Evolutionary conservation across 2,329 filamentous ascomycete genomes (phyloP).

Genomic region (Stemphylium beticola): DNA sequence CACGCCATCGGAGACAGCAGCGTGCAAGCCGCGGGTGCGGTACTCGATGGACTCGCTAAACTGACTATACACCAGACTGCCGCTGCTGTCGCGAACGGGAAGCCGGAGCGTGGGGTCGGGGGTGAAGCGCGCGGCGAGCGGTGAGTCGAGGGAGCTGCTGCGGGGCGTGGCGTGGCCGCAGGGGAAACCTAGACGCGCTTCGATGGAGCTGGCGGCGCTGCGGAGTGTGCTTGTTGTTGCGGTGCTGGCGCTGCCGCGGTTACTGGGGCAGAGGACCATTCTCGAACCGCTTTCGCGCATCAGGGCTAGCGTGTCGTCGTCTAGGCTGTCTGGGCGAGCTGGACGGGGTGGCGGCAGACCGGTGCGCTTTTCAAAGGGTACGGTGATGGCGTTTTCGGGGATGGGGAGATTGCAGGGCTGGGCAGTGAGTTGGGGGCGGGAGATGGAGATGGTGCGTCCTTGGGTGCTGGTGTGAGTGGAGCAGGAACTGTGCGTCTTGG

Average conservation of each 20-base stretch:
- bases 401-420: constrained; percentile 8
- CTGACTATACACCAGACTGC: constrained; percentile 11
- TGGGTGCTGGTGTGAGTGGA: constrained; percentile 1
- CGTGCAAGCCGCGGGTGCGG: constrained; percentile 2
- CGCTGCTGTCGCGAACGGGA: constrained; percentile 17
- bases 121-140: constrained; percentile 19
- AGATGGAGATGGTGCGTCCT: constrained; percentile 14
- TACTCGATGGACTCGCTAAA: constrained; percentile 24
- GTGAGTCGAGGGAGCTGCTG: constrained; percentile 10
- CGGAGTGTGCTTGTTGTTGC: constrained; percentile 7
- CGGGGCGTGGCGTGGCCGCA: constrained; percentile 14
- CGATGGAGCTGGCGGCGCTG: constrained; percentile 14
- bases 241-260: constrained; percentile 17
- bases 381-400: constrained; percentile 1
- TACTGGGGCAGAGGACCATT: constrained; percentile 14
- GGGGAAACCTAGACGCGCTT: constrained; percentile 18
- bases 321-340: constrained; percentile 22
- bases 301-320: constrained; percentile 21
- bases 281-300: constrained; percentile 21
- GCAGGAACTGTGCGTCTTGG: constrained; percentile 7
- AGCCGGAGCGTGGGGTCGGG: constrained; percentile 10
- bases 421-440: constrained; percentile 16
- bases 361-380: constrained; percentile 18
- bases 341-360: constrained; percentile 24
- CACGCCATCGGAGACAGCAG: constrained; percentile 15